Evolutionary conservation across 306 rosid genomes (phyloP).

Genomic region (Spatholobus suberectus): DNA sequence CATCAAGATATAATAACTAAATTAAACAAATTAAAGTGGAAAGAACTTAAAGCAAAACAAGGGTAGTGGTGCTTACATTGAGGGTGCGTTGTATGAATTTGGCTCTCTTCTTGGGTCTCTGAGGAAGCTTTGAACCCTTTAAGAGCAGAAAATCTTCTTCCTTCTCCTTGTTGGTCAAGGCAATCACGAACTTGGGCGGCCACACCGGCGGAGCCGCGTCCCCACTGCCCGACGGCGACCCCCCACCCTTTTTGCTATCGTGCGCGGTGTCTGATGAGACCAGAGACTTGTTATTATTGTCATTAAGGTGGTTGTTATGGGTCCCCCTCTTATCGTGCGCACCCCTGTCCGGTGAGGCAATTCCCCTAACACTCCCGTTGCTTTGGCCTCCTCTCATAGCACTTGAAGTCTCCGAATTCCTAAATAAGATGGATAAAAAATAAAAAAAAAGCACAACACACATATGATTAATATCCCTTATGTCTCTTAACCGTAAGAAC

Average conservation of each 20-base stretch:
- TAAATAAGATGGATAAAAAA: slow-evolving; percentile 20
- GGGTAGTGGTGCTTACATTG: slow-evolving; percentile 70
- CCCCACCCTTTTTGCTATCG: slow-evolving; percentile 87
- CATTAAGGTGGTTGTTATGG: slow-evolving; percentile 42
- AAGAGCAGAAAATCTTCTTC: slow-evolving; percentile 94
- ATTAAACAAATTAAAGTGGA: background rate
- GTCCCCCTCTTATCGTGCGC: slow-evolving; percentile 85
- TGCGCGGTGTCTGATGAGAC: slow-evolving; percentile 86
- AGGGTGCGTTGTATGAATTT: slow-evolving; percentile 87
- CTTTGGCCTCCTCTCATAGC: slow-evolving; percentile 88
- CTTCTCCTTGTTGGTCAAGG: slow-evolving; percentile 90
- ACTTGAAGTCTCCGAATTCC: slow-evolving; percentile 78
- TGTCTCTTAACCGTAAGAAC: slow-evolving; percentile 13
- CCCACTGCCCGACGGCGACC: slow-evolving; percentile 89
- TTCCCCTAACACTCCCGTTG: slow-evolving; percentile 81
- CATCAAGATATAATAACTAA: background rate
- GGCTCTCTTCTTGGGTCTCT: slow-evolving; percentile 90
- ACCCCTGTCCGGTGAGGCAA: slow-evolving; percentile 84
- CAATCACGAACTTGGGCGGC: slow-evolving; percentile 94
- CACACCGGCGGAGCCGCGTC: slow-evolving; percentile 72
- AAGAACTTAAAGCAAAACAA: slow-evolving; percentile 4
- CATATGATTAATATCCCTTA: background rate
- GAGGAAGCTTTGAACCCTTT: slow-evolving; percentile 91
- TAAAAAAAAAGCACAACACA: background rate
- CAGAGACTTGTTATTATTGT: slow-evolving; percentile 61